Base-by-base conservation (phyloP, 2,329 filamentous ascomycete species). In the Sporothrix mexicana region DNA sequence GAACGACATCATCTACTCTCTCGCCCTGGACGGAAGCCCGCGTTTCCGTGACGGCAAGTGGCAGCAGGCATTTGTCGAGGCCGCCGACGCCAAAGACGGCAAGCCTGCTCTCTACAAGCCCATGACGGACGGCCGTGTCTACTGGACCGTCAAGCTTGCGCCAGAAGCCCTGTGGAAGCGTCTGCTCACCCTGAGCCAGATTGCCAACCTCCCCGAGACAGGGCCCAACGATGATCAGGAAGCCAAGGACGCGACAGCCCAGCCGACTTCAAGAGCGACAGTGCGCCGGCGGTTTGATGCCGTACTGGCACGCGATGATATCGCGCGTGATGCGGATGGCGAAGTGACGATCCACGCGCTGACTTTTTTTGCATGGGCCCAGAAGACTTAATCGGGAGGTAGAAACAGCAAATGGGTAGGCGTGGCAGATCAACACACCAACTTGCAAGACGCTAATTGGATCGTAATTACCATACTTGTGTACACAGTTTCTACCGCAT, bases 41-140 rank as follows among this genome's bases (percentile, higher is more conserved):
- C 88, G 92, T 15, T 93, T 93, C 81, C 86, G 91, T 69, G 85
- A 93, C 78, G 77, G 81, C 74, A 78, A 85, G 77, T 94, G 92
- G 92, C 85, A 85, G 74, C 79, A 87, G 15, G 86, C 91, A 1
- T 93, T 94, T 76, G 87, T 89, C 49, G 80, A 84, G 73, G 83
- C 81, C 3, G 77, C 85, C 25, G n/a, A 10, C 0, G 20, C 59
- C 20, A 53, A 15, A 23, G 9, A 15, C 23, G 23, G 25, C 61
- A 25, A 79, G 81, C 49, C 77, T 82, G 25, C 84, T 84, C 77
- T 81, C 43, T 93, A 93, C 13, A 82, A 90, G 90, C 91, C 0
- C 80, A 93, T 7, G 86, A 85, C 10, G 86, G 86, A 91, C 77
- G 83, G 88, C 43, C 82, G 80, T 43, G 82, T 89, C 64, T 81